These are phyloP conservation scores for Xylaria scruposa DNA, from an alignment of 495 filamentous ascomycete species.

Conservation along the genomic window DNA sequence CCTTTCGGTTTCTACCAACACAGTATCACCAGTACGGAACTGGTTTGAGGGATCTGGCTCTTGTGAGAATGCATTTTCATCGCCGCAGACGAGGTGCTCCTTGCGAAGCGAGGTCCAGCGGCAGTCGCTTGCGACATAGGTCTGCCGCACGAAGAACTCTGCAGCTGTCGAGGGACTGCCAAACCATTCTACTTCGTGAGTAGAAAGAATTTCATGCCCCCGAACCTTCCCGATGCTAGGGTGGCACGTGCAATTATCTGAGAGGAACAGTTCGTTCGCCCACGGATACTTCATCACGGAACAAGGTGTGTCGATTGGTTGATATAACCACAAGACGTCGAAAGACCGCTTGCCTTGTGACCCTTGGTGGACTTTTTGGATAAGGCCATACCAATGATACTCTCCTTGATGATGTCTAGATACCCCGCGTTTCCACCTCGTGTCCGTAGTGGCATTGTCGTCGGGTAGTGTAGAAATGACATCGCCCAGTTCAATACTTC, in stretches of 20 bases:
- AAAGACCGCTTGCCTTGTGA: slow-evolving; percentile 50
- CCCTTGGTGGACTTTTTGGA: slow-evolving; percentile 59
- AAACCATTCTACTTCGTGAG: slow-evolving; percentile 63
- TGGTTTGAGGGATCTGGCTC: slow-evolving; percentile 8
- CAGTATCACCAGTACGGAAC: slow-evolving; percentile 60
- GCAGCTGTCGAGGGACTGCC: slow-evolving; percentile 48
- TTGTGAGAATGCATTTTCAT: slow-evolving; percentile 26
- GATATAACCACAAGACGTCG: slow-evolving; percentile 75
- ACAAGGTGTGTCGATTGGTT: slow-evolving; percentile 70
- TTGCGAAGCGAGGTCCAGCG: slow-evolving; percentile 58
- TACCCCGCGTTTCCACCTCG: slow-evolving; percentile 60
- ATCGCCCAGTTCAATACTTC: slow-evolving; percentile 46
- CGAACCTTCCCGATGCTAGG: slow-evolving; percentile 49
- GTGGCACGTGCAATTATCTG: slow-evolving; percentile 75
- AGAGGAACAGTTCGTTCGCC: slow-evolving; percentile 75
- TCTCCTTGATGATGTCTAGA: slow-evolving; percentile 47
- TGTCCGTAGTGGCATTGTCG: slow-evolving; percentile 39
- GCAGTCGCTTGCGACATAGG: slow-evolving; percentile 60
- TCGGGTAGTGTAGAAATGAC: slow-evolving; percentile 52
- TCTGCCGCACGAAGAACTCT: slow-evolving; percentile 71
- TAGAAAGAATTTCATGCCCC: slow-evolving; percentile 57
- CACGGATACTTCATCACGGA: slow-evolving; percentile 68
- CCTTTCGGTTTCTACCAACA: slow-evolving; percentile 50
- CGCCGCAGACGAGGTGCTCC: slow-evolving; percentile 51
- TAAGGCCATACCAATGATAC: slow-evolving; percentile 68